phyloP scores from a whole-genome alignment of 2,329 filamentous ascomycete genomes.

The Coniochaeta sp. region DNA sequence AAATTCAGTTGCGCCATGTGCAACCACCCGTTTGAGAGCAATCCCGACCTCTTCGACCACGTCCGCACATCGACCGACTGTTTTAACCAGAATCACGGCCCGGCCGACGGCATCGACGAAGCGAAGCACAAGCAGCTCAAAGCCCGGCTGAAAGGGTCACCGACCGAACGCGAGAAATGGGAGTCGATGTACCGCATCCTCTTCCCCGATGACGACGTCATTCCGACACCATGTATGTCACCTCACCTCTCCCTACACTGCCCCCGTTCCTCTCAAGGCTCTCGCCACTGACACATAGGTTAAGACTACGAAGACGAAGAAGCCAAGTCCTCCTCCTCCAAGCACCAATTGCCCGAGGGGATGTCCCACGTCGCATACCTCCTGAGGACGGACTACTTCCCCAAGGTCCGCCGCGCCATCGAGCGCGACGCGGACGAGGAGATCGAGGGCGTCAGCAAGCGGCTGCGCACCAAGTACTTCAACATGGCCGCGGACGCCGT shows the following conservation, averaged over 20 bases:
- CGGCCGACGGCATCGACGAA: conserved; percentile 37
- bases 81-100: conserved; percentile 36
- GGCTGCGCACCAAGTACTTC: no score
- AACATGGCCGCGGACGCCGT: no score
- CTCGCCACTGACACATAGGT: conserved; percentile 15
- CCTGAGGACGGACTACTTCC: conserved; percentile 25
- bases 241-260: no score
- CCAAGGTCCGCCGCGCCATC: conserved; percentile 23
- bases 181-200: conserved; percentile 16
- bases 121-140: conserved; percentile 22
- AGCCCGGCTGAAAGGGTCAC: conserved; percentile 10
- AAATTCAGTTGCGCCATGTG: conserved; percentile 19
- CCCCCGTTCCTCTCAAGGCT: no score
- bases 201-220: conserved; percentile 11
- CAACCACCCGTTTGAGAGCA: conserved; percentile 15
- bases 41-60: conserved; percentile 15
- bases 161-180: conserved; percentile 16
- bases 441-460: conserved; percentile 17
- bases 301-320: conserved; percentile 21
- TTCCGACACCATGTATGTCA: conserved; percentile 16
- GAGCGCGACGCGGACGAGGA: conserved; percentile 18
- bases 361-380: conserved; percentile 13
- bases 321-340: conserved; percentile 8
- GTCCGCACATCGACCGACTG: conserved; percentile 21
- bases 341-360: conserved; percentile 14